These are phyloP conservation scores for Suillus bovinus DNA, from an alignment of 768 basidiomycete species.

Conservation along the genomic window DNA sequence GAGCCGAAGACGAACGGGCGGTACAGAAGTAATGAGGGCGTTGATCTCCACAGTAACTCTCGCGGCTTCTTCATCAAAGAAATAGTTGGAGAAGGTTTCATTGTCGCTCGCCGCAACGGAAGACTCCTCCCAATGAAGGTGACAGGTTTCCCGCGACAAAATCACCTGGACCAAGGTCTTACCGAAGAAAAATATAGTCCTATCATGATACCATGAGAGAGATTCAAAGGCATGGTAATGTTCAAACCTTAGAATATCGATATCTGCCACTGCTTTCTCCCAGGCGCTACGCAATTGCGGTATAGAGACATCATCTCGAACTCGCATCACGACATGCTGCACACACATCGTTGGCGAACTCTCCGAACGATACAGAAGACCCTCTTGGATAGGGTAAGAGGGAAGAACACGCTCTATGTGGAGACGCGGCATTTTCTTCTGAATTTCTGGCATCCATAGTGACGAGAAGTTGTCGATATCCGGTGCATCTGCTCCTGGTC, in stretches of 20 bases:
- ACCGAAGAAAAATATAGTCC: conserved; percentile 35
- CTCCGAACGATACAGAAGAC: conserved; percentile 43
- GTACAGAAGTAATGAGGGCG: conserved; percentile 14
- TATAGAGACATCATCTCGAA: conserved; percentile 24
- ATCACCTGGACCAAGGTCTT: conserved; percentile 30
- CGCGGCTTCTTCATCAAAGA: conserved; percentile 23
- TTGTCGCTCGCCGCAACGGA: conserved; percentile 11
- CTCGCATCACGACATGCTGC: conserved; percentile 41
- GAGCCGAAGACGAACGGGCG: conserved; percentile 19
- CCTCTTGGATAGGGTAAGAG: conserved; percentile 48
- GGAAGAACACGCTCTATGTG: conserved; percentile 34
- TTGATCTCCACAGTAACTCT: conserved; percentile 27
- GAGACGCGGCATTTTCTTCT: conserved; percentile 8
- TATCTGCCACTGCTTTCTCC: conserved; percentile 26
- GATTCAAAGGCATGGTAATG: background rate
- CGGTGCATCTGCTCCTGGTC: background rate
- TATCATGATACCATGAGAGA: conserved; percentile 8
- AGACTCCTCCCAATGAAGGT: conserved; percentile 21
- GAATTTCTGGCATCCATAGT: conserved; percentile 17
- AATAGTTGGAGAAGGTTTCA: conserved; percentile 21
- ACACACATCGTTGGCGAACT: conserved; percentile 42
- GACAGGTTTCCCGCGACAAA: conserved; percentile 16
- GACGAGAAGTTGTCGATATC: conserved; percentile 19
- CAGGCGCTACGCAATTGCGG: conserved; percentile 34
- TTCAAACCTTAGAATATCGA: conserved; percentile 30